These are phyloP conservation scores for Termitomyces titanicus DNA, from an alignment of 768 basidiomycete genomes.

Conservation along the genomic window DNA sequence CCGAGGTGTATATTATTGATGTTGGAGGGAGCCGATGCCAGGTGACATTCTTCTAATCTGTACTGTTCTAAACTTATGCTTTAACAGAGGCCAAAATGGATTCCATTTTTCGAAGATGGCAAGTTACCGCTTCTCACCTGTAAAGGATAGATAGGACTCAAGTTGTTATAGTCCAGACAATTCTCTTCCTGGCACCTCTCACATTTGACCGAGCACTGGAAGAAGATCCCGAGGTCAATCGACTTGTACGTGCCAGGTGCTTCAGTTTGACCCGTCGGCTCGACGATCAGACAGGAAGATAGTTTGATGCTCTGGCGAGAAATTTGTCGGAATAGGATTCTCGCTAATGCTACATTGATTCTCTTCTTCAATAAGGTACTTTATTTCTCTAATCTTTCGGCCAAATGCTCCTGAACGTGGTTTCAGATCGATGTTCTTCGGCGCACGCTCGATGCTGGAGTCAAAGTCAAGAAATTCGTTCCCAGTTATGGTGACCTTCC, in stretches of 20 bases:
- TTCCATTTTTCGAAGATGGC: slow-evolving; percentile 76
- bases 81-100: slow-evolving; percentile 59
- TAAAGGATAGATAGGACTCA: background rate
- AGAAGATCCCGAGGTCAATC: slow-evolving; percentile 62
- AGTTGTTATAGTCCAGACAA: slow-evolving; percentile 54
- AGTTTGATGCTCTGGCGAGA: slow-evolving; percentile 71
- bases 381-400: background rate
- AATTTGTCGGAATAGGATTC: slow-evolving; percentile 53
- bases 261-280: background rate
- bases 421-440: slow-evolving; percentile 48
- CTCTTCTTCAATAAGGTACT: slow-evolving; percentile 73
- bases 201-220: slow-evolving; percentile 72
- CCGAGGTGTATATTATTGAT: slow-evolving; percentile 67
- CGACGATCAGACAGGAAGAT: slow-evolving; percentile 50
- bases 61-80: background rate
- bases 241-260: slow-evolving; percentile 41
- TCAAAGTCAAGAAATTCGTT: slow-evolving; percentile 55
- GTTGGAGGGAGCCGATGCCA: slow-evolving; percentile 62
- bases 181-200: slow-evolving; percentile 80
- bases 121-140: slow-evolving; percentile 2
- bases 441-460: slow-evolving; percentile 51
- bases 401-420: background rate
- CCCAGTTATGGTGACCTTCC: slow-evolving; percentile 56
- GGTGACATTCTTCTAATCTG: slow-evolving; percentile 18
- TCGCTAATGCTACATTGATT: slow-evolving; percentile 33